Percentiles rank a stretch among this genome's conserved stretches.
These are phyloP conservation scores for Penicillium cinerascens DNA, from an alignment of 495 filamentous ascomycete species.

Conservation along the genomic window DNA sequence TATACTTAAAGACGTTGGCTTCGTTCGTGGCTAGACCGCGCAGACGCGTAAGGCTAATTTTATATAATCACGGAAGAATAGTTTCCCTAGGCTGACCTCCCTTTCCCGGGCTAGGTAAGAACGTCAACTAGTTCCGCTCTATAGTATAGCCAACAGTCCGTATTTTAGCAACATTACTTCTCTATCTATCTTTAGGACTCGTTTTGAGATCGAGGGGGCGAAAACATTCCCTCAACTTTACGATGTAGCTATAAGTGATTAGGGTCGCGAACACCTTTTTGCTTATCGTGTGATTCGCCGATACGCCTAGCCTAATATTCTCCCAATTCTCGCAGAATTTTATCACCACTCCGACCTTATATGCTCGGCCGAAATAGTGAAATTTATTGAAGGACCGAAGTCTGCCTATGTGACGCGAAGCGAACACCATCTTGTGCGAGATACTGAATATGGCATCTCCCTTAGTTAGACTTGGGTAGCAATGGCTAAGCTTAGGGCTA, in stretches of 20 bases:
- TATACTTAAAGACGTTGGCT: too few relatives aligned
- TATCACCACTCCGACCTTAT: conserved; percentile 8
- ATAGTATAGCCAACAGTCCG: neutral
- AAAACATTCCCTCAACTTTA: conserved; percentile 2
- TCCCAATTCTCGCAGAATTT: conserved; percentile 7
- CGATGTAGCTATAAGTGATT: conserved; percentile 8
- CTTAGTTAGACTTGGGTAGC: conserved; percentile 18
- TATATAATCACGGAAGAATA: too few relatives aligned
- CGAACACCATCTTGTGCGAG: conserved; percentile 12
- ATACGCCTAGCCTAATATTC: conserved; percentile 2
- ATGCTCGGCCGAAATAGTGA: conserved; percentile 4
- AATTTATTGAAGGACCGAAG: conserved; percentile 9
- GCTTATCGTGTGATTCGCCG: conserved; percentile 12
- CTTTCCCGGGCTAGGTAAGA: too few relatives aligned
- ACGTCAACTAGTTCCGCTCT: too few relatives aligned
- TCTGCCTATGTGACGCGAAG: conserved; percentile 7
- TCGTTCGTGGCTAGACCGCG: too few relatives aligned
- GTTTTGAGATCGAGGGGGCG: conserved; percentile 1
- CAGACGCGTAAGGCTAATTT: too few relatives aligned
- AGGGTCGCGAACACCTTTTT: conserved; percentile 12
- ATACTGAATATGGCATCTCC: conserved; percentile 3
- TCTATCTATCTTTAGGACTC: conserved; percentile 6
- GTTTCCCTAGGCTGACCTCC: too few relatives aligned
- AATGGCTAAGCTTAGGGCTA: conserved; percentile 17
- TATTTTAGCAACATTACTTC: conserved; percentile 11